Base-by-base conservation (phyloP, 2,329 filamentous ascomycete genomes). In the Bipolaris gigantea region DNA sequence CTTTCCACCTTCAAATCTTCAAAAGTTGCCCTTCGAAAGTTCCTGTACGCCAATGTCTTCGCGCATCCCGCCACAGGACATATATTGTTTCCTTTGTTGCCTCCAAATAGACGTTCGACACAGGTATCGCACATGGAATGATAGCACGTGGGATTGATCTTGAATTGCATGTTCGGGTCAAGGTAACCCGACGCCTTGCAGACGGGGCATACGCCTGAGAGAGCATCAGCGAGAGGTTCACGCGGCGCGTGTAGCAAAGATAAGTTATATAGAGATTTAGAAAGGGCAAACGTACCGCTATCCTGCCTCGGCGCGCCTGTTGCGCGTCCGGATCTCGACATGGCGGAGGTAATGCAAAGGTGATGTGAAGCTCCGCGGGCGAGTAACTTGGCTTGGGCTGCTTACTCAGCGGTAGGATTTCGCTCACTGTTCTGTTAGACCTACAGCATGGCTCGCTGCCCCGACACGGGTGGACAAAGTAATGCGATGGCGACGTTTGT, bases 51-150 rank as follows among this genome's bases (percentile, higher is more conserved):
- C 5, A 99, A 82, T 0, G 92, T 97, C 73, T 89, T 88, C 72
- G 86, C 85, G 77, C 94, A 99, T 36, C 89, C 89, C 0, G 90
- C 90, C 54, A 97, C 90, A 1, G 94, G 94, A 72, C 95, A 99
- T 57, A 92, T 89, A 51, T 92, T 90, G 0, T 94, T 94, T 0
- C 94, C 94, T 50, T 90, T 87, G 33, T 89, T 89, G 82, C 43
- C 43, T 36, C 43, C 43, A 21, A 97, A 99, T 66, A 97, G 90
- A 51, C 93, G 89, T 75, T 93, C 89, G 38, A 97, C 92, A 79
- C 94, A 99, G 53, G 90, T 92, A 74, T 91, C 89, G 81, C 94
- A 99, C 90, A 99, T 97, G 64, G 91, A 91, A 81, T 99, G 94
- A 81, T 99, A 99, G 83, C 94, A 99, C 81, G 96, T 92, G 8